phyloP scores from a whole-genome alignment of 176 grass and related monocot species.

The Oryza meridionalis region DNA sequence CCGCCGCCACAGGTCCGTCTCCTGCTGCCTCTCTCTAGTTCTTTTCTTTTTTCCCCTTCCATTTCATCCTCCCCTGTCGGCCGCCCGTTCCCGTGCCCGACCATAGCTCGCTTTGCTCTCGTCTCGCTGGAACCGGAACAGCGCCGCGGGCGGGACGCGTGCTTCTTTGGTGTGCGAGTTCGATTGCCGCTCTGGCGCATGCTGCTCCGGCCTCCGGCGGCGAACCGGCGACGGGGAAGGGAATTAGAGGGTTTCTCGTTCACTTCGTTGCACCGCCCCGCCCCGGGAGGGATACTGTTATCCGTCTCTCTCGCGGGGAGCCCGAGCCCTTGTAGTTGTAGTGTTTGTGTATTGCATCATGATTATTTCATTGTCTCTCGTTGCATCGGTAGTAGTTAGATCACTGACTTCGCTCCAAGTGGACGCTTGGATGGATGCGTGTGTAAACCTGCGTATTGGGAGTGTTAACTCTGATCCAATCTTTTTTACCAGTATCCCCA shows the following conservation, averaged over 20 bases:
- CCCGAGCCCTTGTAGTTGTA: no score
- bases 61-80: neutral
- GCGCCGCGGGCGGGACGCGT: neutral
- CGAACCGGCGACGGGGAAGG: no score
- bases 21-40: neutral
- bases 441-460: neutral
- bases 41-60: neutral
- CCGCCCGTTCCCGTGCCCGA: neutral
- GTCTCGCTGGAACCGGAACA: neutral
- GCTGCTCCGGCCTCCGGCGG: no score
- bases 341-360: neutral
- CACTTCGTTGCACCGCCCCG: no score
- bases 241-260: no score
- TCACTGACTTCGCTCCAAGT: neutral
- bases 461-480: neutral
- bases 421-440: no score
- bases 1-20: neutral
- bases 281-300: no score
- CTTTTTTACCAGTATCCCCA: neutral
- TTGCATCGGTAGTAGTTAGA: neutral
- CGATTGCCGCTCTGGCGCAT: no score
- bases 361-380: neutral
- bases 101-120: neutral
- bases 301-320: neutral
- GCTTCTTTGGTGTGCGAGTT: no score